phyloP scores from a whole-genome alignment of 345 rosid genomes.

The Hibiscus mutabilis region DNA sequence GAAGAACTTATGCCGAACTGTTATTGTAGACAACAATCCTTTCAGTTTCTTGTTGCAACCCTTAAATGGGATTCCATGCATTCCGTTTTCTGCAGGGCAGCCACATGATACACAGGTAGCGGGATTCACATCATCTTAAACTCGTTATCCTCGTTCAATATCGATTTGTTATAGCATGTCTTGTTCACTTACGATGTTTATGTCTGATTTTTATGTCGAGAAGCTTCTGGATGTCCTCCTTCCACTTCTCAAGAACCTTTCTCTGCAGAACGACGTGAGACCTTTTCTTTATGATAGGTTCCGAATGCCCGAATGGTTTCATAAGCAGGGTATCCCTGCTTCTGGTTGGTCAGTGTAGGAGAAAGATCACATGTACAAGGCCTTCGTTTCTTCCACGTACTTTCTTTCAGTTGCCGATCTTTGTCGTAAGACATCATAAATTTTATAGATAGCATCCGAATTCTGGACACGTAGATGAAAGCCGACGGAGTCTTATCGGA shows the following conservation, averaged over 20 bases:
- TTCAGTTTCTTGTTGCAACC: conserved; percentile 97
- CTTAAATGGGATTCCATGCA: conserved; percentile 88
- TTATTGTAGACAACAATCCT: conserved; percentile 92
- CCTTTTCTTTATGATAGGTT: conserved; percentile 64
- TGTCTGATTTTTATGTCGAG: conserved; percentile 2
- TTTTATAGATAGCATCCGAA: conserved; percentile 20
- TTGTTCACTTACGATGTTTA: conserved; percentile 2
- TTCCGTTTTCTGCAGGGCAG: conserved; percentile 83
- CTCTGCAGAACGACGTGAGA: conserved; percentile 74
- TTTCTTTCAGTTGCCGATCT: not conserved
- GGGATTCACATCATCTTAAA: not conserved
- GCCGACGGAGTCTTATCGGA: not conserved
- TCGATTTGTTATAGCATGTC: conserved; percentile 4
- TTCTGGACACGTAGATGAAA: conserved; percentile 12
- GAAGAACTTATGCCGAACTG: conserved; percentile 65
- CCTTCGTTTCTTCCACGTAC: conserved; percentile 10
- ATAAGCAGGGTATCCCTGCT: conserved; percentile 82
- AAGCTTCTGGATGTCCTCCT: conserved; percentile 92
- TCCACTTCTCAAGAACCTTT: conserved; percentile 86
- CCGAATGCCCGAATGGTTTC: conserved; percentile 97
- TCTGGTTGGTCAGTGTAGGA: conserved; percentile 34
- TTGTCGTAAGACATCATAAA: conserved; percentile 13
- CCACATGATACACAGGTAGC: conserved; percentile 72
- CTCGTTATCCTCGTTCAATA: not conserved
- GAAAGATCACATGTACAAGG: not conserved